phyloP scores from a whole-genome alignment of 179 eudicot species.

The Amaranthus tricolor region DNA sequence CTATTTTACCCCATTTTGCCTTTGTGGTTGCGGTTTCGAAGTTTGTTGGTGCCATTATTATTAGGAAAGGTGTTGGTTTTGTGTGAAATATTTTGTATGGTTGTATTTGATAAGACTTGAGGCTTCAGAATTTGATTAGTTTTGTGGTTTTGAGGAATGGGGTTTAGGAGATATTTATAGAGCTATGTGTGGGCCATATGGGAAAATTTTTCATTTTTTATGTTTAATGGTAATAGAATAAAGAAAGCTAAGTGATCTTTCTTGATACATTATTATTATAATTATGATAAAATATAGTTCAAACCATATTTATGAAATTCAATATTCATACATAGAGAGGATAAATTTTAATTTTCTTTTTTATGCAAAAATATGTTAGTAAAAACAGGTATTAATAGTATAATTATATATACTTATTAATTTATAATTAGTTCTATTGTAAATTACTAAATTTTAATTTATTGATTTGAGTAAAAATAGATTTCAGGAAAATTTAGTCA shows the following conservation, averaged over 20 bases:
- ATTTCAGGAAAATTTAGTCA: no score
- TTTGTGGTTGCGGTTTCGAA: slow-evolving; percentile 11
- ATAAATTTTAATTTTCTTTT: no score
- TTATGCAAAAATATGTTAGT: no score
- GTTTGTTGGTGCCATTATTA: slow-evolving; percentile 32
- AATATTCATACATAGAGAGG: no score
- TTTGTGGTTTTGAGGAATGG: neutral
- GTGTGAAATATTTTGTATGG: neutral
- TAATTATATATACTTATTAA: no score
- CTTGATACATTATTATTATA: neutral
- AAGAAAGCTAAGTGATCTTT: neutral
- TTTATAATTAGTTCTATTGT: no score
- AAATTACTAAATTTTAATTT: no score
- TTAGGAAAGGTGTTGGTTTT: neutral
- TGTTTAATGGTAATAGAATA: neutral
- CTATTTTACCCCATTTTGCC: slow-evolving; percentile 3
- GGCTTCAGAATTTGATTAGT: no score
- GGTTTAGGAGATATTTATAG: slow-evolving; percentile 17
- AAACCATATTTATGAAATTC: no score
- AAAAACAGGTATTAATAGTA: no score
- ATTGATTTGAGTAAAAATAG: no score
- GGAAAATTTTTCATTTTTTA: neutral
- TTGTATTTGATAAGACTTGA: neutral
- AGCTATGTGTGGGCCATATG: neutral
- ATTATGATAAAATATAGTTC: no score